A percentile compares a stretch with the other conserved stretches of the same genome.
Evolutionary conservation across 768 basidiomycete genomes (phyloP).

Genomic region (Lentinula guzmanii): DNA sequence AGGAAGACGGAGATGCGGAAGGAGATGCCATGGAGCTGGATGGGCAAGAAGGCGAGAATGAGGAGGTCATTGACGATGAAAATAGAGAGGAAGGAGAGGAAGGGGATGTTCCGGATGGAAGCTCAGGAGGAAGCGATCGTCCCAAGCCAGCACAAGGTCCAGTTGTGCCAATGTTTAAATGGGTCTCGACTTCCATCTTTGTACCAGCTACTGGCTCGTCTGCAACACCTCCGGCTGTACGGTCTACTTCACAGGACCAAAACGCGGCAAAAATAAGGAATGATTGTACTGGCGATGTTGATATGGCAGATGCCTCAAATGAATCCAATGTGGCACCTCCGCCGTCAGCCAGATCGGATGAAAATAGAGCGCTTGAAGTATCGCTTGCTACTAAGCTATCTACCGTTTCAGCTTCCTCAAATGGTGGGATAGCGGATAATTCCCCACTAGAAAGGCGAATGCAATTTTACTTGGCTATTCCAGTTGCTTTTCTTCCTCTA

Average conservation of each 20-base stretch:
- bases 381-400: too few relatives aligned
- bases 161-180: slow-evolving; percentile 3
- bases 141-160: neutral
- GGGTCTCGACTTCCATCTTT: neutral
- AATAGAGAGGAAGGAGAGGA: neutral
- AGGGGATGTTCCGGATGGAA: neutral
- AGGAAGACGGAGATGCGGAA: slow-evolving; percentile 2
- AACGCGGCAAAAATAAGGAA: neutral
- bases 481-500: neutral
- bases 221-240: neutral
- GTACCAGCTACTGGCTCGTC: neutral
- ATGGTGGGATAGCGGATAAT: too few relatives aligned
- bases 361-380: too few relatives aligned
- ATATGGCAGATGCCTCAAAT: neutral
- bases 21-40: slow-evolving; percentile 1
- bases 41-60: neutral
- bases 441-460: neutral
- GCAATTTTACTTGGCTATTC: neutral
- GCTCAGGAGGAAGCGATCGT: neutral
- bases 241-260: neutral
- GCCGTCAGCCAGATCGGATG: neutral
- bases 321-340: neutral
- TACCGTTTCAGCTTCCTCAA: too few relatives aligned
- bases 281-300: neutral
- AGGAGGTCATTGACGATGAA: neutral